Conservation (phyloP, 179 eudicot genomes). For the Kewa caespitosa region DNA sequence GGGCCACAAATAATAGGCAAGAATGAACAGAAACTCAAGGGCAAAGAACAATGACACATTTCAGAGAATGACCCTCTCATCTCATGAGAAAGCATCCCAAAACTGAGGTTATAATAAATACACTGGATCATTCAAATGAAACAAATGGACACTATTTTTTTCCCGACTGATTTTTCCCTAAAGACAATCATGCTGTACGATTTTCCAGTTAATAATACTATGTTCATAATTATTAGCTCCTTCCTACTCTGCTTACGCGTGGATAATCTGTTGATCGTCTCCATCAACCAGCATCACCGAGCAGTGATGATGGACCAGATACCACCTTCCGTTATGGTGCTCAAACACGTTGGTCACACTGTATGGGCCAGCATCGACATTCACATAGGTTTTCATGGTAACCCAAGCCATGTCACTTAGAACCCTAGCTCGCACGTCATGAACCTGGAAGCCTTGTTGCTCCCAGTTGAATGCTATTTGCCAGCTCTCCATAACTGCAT, state of each 20-base stretch:
- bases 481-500: conserved; percentile 85
- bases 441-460: conserved; percentile 60
- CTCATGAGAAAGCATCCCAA: conserved; percentile 30
- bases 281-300: conserved; percentile 53
- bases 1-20: not conserved
- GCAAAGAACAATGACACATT: conserved; percentile 7
- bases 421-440: conserved; percentile 75
- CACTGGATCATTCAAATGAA: conserved; percentile 29
- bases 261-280: conserved; percentile 51
- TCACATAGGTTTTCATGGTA: conserved; percentile 71
- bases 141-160: conserved; percentile 22
- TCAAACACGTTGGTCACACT: conserved; percentile 76
- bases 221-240: conserved; percentile 30
- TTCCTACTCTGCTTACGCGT: conserved; percentile 28
- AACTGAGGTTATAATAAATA: conserved; percentile 30
- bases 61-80: conserved; percentile 9
- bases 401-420: conserved; percentile 82
- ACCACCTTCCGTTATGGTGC: conserved; percentile 78
- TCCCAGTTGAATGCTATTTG: conserved; percentile 76
- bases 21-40: not conserved
- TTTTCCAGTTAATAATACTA: conserved; percentile 28
- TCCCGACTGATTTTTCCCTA: conserved; percentile 33
- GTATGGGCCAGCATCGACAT: conserved; percentile 49
- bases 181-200: conserved; percentile 31
- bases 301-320: conserved; percentile 92